Base-by-base conservation (phyloP, 208 protist genomes). In the Leishmania martiniquensis region DNA sequence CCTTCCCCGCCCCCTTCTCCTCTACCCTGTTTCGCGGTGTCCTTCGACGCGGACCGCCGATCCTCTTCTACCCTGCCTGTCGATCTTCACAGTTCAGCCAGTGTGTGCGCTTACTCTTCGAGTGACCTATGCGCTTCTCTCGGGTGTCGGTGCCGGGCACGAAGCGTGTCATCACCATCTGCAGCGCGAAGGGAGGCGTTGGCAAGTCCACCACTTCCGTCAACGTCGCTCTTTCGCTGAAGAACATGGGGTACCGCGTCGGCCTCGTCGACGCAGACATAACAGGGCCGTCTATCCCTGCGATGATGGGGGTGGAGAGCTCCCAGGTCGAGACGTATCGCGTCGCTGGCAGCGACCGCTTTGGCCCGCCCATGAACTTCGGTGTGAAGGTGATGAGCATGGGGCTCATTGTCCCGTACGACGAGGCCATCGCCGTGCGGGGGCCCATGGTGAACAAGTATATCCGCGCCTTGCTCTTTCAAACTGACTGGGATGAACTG, bases 121-220 rank as follows among this genome's bases (percentile, higher is more conserved):
- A 29, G 39, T 25, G 29, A 78, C 39, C 20, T 2, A 87, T 87
- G 84, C 78, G 84, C 74, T 97, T 97, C 68, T 95, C 90, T 10
- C 88, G 93, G 65, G 90, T 97, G 4, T 83, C 78, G 1, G 90
- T 97, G 68, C 92, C 92, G 3, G 94, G 94, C 51, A 70, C 96
- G 4, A 89, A 92, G 77, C 80, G 95, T 57, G 90, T 97, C 42
- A 86, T 98, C 72, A 96, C 93, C 34, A 75, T 98, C 29, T 96
- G 92, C 45, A 98, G 93, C 69, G 94, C 92, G 59, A 98, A 98
- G 82, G 97, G 97, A 55, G 97, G 97, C n/a, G 97, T 98, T 54
- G 97, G 97, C 7, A 98, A 98, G 84, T 95, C 88, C 29, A 98
- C 97, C 29, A 96, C 93, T 20, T 89, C 89, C 13, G 92, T 97